phyloP scores from a whole-genome alignment of 139 green algal genomes.

The Penium margaritaceum region DNA sequence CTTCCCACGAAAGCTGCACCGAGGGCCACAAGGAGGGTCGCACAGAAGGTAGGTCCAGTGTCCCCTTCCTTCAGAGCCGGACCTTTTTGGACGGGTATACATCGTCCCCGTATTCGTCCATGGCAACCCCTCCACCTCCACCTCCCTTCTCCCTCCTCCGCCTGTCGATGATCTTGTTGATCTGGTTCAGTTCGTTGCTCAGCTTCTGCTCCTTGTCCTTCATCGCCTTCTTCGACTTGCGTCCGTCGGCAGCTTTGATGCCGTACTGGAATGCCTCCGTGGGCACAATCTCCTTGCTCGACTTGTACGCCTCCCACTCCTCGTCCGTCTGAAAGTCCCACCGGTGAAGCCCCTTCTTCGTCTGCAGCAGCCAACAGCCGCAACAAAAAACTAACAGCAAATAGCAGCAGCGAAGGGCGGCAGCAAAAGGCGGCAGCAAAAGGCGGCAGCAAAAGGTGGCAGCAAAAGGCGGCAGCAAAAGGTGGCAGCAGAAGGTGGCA shows the following conservation, averaged over 20 bases:
- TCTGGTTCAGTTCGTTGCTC: constrained; percentile 62
- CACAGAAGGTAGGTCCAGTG: too few relatives aligned
- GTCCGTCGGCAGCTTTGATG: constrained; percentile 62
- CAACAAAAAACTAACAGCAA: too few relatives aligned
- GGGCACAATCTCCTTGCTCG: constrained; percentile 55
- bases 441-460: too few relatives aligned
- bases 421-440: too few relatives aligned
- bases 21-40: too few relatives aligned
- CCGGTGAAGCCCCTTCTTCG: constrained; percentile 44
- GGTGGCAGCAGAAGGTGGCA: too few relatives aligned
- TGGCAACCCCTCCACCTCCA: constrained; percentile 12
- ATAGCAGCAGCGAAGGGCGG: too few relatives aligned
- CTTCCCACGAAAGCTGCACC: too few relatives aligned
- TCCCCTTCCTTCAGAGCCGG: too few relatives aligned
- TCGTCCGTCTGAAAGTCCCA: constrained; percentile 70
- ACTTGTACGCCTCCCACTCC: constrained; percentile 65
- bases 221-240: constrained; percentile 51
- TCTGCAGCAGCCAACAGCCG: too few relatives aligned
- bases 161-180: constrained; percentile 59
- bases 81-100: too few relatives aligned
- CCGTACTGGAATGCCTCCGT: constrained; percentile 73
- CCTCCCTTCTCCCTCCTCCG: constrained; percentile 54
- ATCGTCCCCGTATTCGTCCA: constrained; percentile 30
- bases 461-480: too few relatives aligned
- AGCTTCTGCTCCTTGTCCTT: constrained; percentile 61